Conservation (phyloP, 495 filamentous ascomycete species). For the Daldinia concentrica region DNA sequence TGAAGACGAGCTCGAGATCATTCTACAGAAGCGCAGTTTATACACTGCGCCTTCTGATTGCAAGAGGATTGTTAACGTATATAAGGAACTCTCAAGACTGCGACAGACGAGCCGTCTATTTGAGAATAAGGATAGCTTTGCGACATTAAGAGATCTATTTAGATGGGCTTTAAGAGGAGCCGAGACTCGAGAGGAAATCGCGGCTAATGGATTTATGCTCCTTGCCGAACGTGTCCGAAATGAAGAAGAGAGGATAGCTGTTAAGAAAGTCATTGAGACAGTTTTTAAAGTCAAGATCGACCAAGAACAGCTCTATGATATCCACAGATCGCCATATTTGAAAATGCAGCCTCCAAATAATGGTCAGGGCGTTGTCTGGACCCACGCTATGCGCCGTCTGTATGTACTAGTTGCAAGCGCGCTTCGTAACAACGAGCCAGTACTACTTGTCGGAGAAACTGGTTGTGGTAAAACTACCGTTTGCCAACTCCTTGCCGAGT, state of each 20-base stretch:
- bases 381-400: conserved; percentile 88
- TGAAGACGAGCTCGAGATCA: conserved; percentile 91
- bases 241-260: conserved; percentile 79
- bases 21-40: conserved; percentile 85
- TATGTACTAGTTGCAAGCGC: conserved; percentile 87
- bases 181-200: conserved; percentile 86
- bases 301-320: conserved; percentile 73
- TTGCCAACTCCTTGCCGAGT: conserved; percentile 88
- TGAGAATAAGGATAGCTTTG: conserved; percentile 97
- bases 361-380: conserved; percentile 82
- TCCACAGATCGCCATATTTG: conserved; percentile 62
- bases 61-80: conserved; percentile 88
- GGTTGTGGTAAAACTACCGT: conserved; percentile 98
- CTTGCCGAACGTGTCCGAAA: conserved; percentile 95
- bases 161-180: conserved; percentile 91
- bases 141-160: conserved; percentile 95
- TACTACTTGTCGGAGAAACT: conserved; percentile 94
- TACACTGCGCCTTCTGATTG: conserved; percentile 92
- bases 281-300: conserved; percentile 89
- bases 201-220: conserved; percentile 93
- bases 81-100: conserved; percentile 85
- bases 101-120: conserved; percentile 91
- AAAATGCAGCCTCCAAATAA: conserved; percentile 51
- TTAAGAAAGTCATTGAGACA: conserved; percentile 90
- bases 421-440: conserved; percentile 89